Percentiles rank a stretch among this genome's conserved stretches.
phyloP scores from a whole-genome alignment of 805 yeast species.

The Sugiyamaella qingdaonensis region DNA sequence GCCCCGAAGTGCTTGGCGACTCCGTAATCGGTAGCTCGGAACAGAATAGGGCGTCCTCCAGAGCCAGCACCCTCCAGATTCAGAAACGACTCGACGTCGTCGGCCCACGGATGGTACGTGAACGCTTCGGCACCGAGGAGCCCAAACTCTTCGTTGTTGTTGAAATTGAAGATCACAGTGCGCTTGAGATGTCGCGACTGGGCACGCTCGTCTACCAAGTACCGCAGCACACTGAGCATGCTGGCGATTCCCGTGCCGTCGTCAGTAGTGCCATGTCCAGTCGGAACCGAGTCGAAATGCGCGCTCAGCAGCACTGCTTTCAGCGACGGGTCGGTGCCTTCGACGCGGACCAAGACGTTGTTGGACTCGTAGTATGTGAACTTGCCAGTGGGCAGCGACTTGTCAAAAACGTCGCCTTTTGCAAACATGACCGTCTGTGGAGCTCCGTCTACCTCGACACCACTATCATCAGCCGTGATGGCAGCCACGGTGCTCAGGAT shows the following conservation, averaged over 20 bases:
- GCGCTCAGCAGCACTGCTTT: conserved; percentile 76
- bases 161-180: conserved; percentile 77
- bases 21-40: conserved; percentile 78
- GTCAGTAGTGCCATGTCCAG: conserved; percentile 84
- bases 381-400: conserved; percentile 34
- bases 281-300: conserved; percentile 86
- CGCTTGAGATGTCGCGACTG: conserved; percentile 51
- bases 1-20: conserved; percentile 55
- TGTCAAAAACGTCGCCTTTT: conserved; percentile 45
- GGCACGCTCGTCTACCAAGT: conserved; percentile 34
- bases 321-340: conserved; percentile 54
- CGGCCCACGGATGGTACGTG: conserved; percentile 67
- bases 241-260: conserved; percentile 89
- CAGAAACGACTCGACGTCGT: conserved; percentile 52
- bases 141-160: conserved; percentile 87
- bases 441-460: conserved; percentile 39
- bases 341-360: conserved; percentile 70
- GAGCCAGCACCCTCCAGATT: conserved; percentile 93
- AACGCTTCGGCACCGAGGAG: conserved; percentile 76
- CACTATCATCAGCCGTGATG: conserved; percentile 30
- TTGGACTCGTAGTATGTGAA: conserved; percentile 77
- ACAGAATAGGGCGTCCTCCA: conserved; percentile 77
- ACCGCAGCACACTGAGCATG: conserved; percentile 62
- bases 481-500: conserved; percentile 42
- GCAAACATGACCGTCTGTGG: conserved; percentile 45